Base-by-base conservation (phyloP, 805 yeast genomes). In the Pichia exigua region DNA sequence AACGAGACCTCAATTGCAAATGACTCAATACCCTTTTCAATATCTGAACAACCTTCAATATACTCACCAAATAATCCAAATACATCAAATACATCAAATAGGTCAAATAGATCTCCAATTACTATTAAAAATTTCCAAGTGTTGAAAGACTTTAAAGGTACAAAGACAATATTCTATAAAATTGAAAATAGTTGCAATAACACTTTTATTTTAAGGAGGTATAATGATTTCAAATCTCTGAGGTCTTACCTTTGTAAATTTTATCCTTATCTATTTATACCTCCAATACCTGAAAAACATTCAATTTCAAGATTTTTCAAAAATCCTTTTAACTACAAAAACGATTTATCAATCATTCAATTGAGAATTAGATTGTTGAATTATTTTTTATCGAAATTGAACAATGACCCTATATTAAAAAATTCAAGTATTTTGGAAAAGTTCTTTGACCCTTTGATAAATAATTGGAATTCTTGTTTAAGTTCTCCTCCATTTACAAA, bases 211-310 rank as follows among this genome's bases (percentile, higher is more conserved):
- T 76, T 89, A 39, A 74, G 99, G 61, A 75, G 98, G 46, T 94
- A 94, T 65, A 85, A 96, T 10, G 99, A 94, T 66, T 94, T 94
- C 63, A 95, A 83, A 59, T 82, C 91, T 41, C 73, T 94, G 39
- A 74, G 97, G 51, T 82, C 80, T 28, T 77, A 83, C 5, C 70
- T 94, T 35, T 71, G 81, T 2, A 80, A 82, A 57, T 73, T 91
- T 49, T 84, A 85, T 60, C 99, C 98, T 4, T 81, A 95, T 6
- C 68, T 87, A n/a, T 78, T 94, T 12, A 81, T 94, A 11, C 98
- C 99, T 4, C 97, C 97, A 0, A 88, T 94, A n/a, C 99, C 99
- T 0, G 86, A 84, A 63, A 87, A 86, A 61, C 94, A 86, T 55
- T 74, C 82, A 2, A 57, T 79, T 17, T 67, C 77, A 44, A 56